phyloP scores from a whole-genome alignment of 768 basidiomycete species.

The Termitomyces sp. region DNA sequence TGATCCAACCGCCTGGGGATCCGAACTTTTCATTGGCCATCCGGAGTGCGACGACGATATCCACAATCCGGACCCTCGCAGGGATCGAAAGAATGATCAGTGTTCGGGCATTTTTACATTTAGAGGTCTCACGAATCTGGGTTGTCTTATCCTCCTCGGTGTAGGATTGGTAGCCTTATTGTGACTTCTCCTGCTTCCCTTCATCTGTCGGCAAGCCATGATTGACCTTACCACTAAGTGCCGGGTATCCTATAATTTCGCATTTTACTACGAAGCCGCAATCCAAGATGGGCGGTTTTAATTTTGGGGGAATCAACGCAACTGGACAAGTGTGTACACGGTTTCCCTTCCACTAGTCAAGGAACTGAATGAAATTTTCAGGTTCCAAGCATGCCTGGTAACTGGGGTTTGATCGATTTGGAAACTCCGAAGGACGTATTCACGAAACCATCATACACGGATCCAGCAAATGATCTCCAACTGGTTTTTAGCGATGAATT shows the following conservation, averaged over 20 bases:
- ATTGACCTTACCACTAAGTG: conserved; percentile 28
- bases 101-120: conserved; percentile 61
- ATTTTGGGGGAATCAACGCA: conserved; percentile 72
- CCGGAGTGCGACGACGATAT: conserved; percentile 64
- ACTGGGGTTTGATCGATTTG: conserved; percentile 67
- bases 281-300: conserved; percentile 57
- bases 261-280: conserved; percentile 42
- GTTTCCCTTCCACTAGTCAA: neutral
- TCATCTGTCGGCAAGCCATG: neutral
- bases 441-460: conserved; percentile 44
- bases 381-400: conserved; percentile 57
- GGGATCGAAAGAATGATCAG: conserved; percentile 50
- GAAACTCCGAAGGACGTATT: conserved; percentile 65
- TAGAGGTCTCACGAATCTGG: conserved; percentile 67
- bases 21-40: conserved; percentile 51
- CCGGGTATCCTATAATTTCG: conserved; percentile 57
- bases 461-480: conserved; percentile 49
- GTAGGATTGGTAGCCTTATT: conserved; percentile 53
- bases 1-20: conserved; percentile 69
- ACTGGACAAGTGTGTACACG: conserved; percentile 52
- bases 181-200: conserved; percentile 24
- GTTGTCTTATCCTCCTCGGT: conserved; percentile 56
- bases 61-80: conserved; percentile 67
- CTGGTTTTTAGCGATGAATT: conserved; percentile 91
- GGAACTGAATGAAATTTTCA: conserved; percentile 14